Evolutionary conservation across 2,329 filamentous ascomycete genomes (phyloP).

Genomic region (Pseudocercospora eumusae): DNA sequence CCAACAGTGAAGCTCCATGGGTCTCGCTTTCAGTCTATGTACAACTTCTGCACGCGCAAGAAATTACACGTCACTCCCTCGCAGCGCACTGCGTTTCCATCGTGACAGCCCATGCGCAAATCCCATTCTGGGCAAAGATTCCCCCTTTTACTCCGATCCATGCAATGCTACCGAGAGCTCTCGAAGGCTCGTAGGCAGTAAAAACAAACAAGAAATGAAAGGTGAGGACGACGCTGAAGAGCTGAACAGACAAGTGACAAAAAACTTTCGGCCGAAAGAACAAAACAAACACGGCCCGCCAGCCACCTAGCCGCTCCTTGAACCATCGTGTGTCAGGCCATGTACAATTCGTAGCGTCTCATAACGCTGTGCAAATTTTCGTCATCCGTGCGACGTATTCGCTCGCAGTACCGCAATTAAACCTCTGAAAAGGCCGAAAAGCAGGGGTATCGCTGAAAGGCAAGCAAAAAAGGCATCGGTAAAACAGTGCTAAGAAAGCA

Average conservation of each 20-base stretch:
- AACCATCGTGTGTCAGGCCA: slow-evolving; percentile 17
- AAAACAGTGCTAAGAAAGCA: slow-evolving; percentile 20
- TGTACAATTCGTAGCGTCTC: slow-evolving; percentile 31
- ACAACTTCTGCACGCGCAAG: background rate
- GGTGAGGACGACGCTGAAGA: background rate
- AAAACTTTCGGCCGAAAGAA: background rate
- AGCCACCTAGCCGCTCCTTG: slow-evolving; percentile 9
- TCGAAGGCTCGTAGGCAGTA: background rate
- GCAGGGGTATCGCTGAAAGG: slow-evolving; percentile 32
- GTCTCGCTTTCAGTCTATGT: slow-evolving; percentile 10
- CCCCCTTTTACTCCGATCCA: slow-evolving; percentile 1
- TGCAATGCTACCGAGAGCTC: slow-evolving; percentile 8
- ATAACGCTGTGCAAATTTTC: slow-evolving; percentile 26
- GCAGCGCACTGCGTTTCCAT: background rate
- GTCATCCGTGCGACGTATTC: slow-evolving; percentile 15
- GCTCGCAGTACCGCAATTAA: slow-evolving; percentile 17
- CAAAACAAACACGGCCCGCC: slow-evolving; percentile 8
- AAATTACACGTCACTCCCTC: slow-evolving; percentile 7
- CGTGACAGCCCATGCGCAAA: background rate
- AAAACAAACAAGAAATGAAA: background rate
- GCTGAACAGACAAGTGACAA: slow-evolving; percentile 11
- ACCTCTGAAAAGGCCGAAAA: slow-evolving; percentile 33
- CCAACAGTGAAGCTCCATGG: background rate
- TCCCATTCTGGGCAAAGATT: background rate
- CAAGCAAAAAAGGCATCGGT: slow-evolving; percentile 22